These are phyloP conservation scores for Rosa chinensis DNA, from an alignment of 306 rosid genomes.

Conservation along the genomic window DNA sequence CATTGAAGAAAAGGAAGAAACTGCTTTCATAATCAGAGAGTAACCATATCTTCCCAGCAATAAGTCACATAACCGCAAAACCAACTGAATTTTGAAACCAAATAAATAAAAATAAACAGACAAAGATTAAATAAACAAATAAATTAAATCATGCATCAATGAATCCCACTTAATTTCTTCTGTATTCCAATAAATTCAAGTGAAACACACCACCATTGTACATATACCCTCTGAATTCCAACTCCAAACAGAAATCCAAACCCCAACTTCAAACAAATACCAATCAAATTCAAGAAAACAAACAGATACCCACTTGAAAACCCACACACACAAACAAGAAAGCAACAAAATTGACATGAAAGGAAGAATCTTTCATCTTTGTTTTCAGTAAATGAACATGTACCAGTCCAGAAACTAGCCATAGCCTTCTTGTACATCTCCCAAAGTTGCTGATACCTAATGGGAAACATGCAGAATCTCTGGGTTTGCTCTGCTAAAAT, in stretches of 20 bases:
- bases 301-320: slow-evolving; percentile 5
- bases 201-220: not conserved
- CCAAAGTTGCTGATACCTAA: slow-evolving; percentile 71
- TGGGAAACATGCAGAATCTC: slow-evolving; percentile 88
- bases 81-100: slow-evolving; percentile 4
- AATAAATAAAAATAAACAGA: not conserved
- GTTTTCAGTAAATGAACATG: not conserved
- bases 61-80: slow-evolving; percentile 4
- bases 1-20: not conserved
- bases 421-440: slow-evolving; percentile 92
- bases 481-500: slow-evolving; percentile 66
- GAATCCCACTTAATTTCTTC: slow-evolving; percentile 3
- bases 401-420: slow-evolving; percentile 99
- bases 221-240: not conserved
- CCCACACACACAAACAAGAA: not conserved
- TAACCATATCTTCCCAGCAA: not conserved
- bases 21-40: not conserved
- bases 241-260: not conserved
- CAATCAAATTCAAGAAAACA: not conserved
- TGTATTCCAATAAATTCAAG: not conserved
- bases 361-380: not conserved
- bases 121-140: not conserved
- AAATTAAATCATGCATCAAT: not conserved
- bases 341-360: not conserved
- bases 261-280: not conserved